Conservation (phyloP, 2,329 filamentous ascomycete genomes). For the Trichoderma asperellum region DNA sequence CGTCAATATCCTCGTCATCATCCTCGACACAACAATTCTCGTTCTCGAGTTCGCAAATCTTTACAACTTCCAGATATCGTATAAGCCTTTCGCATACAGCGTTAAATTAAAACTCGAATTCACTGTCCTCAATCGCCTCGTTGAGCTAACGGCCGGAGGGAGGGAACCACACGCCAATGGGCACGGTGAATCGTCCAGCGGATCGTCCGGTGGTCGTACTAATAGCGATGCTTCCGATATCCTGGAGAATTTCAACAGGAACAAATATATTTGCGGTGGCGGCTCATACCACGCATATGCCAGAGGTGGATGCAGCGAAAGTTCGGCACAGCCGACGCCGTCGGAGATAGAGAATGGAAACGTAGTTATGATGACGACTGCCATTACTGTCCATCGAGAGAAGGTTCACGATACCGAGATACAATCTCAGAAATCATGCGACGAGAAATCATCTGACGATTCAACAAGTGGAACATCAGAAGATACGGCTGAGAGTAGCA, state of each 20-base stretch:
- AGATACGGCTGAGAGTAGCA: neutral
- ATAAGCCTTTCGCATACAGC: slow-evolving; percentile 41
- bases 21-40: slow-evolving; percentile 46
- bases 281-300: slow-evolving; percentile 23
- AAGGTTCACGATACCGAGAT: neutral
- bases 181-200: neutral
- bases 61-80: slow-evolving; percentile 39
- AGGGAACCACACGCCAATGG: neutral
- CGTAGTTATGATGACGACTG: slow-evolving; percentile 20
- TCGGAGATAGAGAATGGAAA: slow-evolving; percentile 15
- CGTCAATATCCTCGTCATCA: slow-evolving; percentile 48
- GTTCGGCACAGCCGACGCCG: slow-evolving; percentile 2
- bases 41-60: slow-evolving; percentile 37
- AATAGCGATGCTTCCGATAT: neutral
- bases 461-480: neutral
- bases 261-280: slow-evolving; percentile 11
- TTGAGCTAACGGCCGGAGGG: slow-evolving; percentile 33
- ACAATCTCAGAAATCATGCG: neutral
- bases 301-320: neutral
- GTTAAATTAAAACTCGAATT: slow-evolving; percentile 43
- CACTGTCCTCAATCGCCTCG: slow-evolving; percentile 40
- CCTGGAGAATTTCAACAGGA: slow-evolving; percentile 5
- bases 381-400: slow-evolving; percentile 16
- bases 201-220: neutral
- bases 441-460: neutral